Evolutionary conservation across 306 rosid genomes (phyloP), one percentile per base, ranked within the genome.

Genomic region (Aeschynomene evenia): DNA sequence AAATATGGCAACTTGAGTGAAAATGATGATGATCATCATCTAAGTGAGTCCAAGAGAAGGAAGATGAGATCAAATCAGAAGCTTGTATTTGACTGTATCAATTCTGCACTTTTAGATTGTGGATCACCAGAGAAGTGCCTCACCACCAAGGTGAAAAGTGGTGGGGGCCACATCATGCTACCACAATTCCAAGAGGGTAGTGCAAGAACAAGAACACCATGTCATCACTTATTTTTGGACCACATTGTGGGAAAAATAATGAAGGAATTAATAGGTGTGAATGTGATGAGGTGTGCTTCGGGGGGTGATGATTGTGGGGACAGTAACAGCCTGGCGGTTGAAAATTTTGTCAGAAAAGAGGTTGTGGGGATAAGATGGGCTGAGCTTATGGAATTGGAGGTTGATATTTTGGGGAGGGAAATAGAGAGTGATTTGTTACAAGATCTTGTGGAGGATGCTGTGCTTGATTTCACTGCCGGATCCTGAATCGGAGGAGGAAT

Each of bases 61-160:
- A 87, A 85, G 54, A 70, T 75, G 49, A 78, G 93, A 46, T 91
- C 96, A 59, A 83, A 64, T 22, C 82, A 86, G 76, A 95, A 85
- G 70, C 97, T 95, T 62, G 82, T 91, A 6, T 95, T 87, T 16
- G 99, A 95, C 71, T 81, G 80, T 45, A 92, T 91, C 24, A 83
- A 86, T 83, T 73, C 78, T 58, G 77, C 82, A 63, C 60, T 95
- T 54, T 57, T 81, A 57, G 99, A 94, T 13, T 40, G 48, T 76
- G 77, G 89, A 19, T 60, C 83, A 52, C 81, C 68, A 19, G 72
- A 26, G 68, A 54, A 28, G 31, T 6, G 5, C 31, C 5, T 3
- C 31, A 28, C 67, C 70, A 4, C 65, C 42, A 77, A 63, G 61
- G 37, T 55, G 6, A 65, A 37, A 51, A 63, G 48, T 15, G 48